phyloP scores from a whole-genome alignment of 169 alveolate species.

The Fabrea salina region DNA sequence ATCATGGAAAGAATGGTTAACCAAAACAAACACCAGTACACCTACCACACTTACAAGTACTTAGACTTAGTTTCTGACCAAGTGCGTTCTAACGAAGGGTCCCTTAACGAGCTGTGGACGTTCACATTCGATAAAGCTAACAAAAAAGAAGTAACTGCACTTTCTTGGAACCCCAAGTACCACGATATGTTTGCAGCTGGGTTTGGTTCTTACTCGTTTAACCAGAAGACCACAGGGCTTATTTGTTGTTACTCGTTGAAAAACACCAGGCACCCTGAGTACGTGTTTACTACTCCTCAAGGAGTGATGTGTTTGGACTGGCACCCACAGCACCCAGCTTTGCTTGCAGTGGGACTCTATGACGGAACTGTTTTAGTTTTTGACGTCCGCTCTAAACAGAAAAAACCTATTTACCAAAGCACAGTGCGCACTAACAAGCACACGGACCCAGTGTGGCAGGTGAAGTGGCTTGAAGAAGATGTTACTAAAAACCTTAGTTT shows the following conservation, averaged over 20 bases:
- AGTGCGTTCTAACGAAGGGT: constrained; percentile 63
- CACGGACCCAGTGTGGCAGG: constrained; percentile 93
- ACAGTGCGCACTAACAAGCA: constrained; percentile 90
- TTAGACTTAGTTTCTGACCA: constrained; percentile 69
- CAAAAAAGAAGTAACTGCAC: constrained; percentile 75
- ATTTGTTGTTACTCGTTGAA: constrained; percentile 90
- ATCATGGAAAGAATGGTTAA: constrained; percentile 91
- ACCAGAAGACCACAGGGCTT: constrained; percentile 80
- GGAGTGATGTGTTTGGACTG: constrained; percentile 92
- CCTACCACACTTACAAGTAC: constrained; percentile 78
- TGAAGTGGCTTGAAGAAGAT: constrained; percentile 81
- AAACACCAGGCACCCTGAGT: constrained; percentile 92
- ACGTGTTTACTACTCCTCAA: constrained; percentile 79
- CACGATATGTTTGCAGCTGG: constrained; percentile 93
- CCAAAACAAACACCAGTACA: constrained; percentile 80
- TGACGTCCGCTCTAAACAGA: constrained; percentile 86
- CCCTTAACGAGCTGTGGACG: constrained; percentile 85
- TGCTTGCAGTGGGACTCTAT: constrained; percentile 92
- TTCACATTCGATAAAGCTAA: constrained; percentile 82
- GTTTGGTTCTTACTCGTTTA: constrained; percentile 88
- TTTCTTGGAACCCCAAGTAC: constrained; percentile 92
- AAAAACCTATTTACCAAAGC: constrained; percentile 83
- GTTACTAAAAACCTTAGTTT: constrained; percentile 69
- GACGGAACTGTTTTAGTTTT: constrained; percentile 94
- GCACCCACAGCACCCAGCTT: constrained; percentile 90